These are phyloP conservation scores for Ustulina deusta DNA, from an alignment of 2,329 filamentous ascomycete species.

Conservation along the genomic window DNA sequence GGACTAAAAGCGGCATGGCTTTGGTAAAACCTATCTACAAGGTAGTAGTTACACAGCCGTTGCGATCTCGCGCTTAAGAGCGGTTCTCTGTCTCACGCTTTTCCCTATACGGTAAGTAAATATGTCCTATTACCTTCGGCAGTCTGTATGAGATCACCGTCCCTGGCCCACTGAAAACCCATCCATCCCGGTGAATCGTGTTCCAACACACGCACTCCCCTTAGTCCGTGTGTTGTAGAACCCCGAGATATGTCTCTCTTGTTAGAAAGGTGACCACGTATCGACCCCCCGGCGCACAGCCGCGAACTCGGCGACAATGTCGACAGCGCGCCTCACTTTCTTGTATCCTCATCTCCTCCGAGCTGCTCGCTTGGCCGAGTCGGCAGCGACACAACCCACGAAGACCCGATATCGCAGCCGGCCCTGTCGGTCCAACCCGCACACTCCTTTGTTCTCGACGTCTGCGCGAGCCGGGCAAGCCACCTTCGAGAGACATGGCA, in stretches of 20 bases:
- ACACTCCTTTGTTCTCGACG: constrained; percentile 54
- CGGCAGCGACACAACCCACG: constrained; percentile 58
- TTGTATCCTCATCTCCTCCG: constrained; percentile 76
- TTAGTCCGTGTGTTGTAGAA: constrained; percentile 6
- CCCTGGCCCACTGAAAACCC: constrained; percentile 5
- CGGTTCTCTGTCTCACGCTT: too few relatives aligned
- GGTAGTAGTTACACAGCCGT: too few relatives aligned
- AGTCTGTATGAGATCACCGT: constrained; percentile 32
- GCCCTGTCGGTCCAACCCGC: constrained; percentile 45
- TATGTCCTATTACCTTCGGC: too few relatives aligned
- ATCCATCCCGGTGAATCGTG: constrained; percentile 12
- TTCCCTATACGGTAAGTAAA: too few relatives aligned
- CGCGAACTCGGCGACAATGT: constrained; percentile 60
- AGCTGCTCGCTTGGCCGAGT: constrained; percentile 60
- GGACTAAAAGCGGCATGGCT: too few relatives aligned
- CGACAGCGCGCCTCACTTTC: constrained; percentile 72
- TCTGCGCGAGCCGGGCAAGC: constrained; percentile 55
- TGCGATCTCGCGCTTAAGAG: too few relatives aligned
- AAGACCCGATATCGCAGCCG: constrained; percentile 54
- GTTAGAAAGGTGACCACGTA: constrained; percentile 14
- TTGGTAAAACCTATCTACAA: too few relatives aligned
- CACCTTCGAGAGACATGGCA: constrained; percentile 68
- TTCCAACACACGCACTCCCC: constrained; percentile 15
- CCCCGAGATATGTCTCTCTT: constrained; percentile 31
- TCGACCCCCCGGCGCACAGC: constrained; percentile 16